Evolutionary conservation across 805 yeast genomes (phyloP).

Genomic region (Starmerella roubikii): DNA sequence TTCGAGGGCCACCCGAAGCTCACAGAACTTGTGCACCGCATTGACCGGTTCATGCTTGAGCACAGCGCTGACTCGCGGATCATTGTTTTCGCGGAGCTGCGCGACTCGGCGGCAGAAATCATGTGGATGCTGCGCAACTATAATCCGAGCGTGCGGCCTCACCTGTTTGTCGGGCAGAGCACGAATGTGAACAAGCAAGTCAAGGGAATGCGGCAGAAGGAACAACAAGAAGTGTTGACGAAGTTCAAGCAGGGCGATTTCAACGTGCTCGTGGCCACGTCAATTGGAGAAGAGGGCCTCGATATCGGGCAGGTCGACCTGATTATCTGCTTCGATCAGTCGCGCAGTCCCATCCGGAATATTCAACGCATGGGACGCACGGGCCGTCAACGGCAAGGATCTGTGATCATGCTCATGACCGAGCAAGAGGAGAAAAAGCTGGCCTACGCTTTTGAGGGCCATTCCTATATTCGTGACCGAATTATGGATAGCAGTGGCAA

Average conservation of each 20-base stretch:
- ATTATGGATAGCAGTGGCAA: slow-evolving; percentile 26
- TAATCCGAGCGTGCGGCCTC: slow-evolving; percentile 41
- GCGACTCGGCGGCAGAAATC: slow-evolving; percentile 85
- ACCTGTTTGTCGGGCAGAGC: slow-evolving; percentile 87
- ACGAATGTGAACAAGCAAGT: slow-evolving; percentile 27
- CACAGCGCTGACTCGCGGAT: slow-evolving; percentile 40
- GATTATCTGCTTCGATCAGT: slow-evolving; percentile 84
- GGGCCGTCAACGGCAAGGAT: slow-evolving; percentile 87
- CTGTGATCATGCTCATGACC: slow-evolving; percentile 59
- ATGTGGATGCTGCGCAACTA: slow-evolving; percentile 39
- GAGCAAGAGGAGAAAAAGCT: slow-evolving; percentile 67
- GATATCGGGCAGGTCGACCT: slow-evolving; percentile 97
- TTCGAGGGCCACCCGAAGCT: slow-evolving; percentile 63
- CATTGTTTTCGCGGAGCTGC: slow-evolving; percentile 73
- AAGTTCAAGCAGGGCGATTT: slow-evolving; percentile 58
- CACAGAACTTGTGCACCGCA: slow-evolving; percentile 41
- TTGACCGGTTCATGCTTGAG: slow-evolving; percentile 40
- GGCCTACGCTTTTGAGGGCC: slow-evolving; percentile 73
- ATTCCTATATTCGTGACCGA: slow-evolving; percentile 59
- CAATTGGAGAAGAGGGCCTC: slow-evolving; percentile 96
- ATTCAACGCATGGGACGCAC: slow-evolving; percentile 97
- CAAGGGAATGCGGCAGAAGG: slow-evolving; percentile 81
- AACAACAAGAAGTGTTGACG: slow-evolving; percentile 65
- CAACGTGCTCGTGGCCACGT: slow-evolving; percentile 84
- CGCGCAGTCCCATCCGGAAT: slow-evolving; percentile 83